These are phyloP conservation scores for Pyrenochaeta sp. DNA, from an alignment of 2,329 filamentous ascomycete genomes.

Conservation along the genomic window DNA sequence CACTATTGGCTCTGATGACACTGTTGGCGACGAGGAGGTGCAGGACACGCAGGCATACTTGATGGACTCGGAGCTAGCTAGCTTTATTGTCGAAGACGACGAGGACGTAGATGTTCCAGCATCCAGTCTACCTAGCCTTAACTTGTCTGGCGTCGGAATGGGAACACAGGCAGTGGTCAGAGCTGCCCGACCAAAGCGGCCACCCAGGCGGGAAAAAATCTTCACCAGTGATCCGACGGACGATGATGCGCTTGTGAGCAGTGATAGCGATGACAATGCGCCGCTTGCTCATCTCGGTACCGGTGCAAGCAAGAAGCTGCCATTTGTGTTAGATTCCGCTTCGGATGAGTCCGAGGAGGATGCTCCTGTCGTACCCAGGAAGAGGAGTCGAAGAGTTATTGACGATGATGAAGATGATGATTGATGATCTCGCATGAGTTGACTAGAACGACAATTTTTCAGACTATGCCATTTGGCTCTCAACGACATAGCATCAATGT, in stretches of 20 bases:
- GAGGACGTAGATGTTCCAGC: slow-evolving; percentile 41
- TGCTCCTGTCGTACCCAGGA: slow-evolving; percentile 29
- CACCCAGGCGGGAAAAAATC: slow-evolving; percentile 38
- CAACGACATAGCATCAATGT: too few species aligned
- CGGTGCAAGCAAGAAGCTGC: slow-evolving; percentile 21
- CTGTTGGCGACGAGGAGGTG: slow-evolving; percentile 45
- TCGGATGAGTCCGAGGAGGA: slow-evolving; percentile 25
- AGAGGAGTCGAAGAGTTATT: slow-evolving; percentile 39
- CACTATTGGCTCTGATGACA: slow-evolving; percentile 56
- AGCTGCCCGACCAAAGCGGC: slow-evolving; percentile 27
- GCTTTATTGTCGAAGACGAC: slow-evolving; percentile 57
- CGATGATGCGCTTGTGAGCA: slow-evolving; percentile 44
- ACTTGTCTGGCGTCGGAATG: slow-evolving; percentile 37
- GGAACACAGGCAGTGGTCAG: slow-evolving; percentile 46
- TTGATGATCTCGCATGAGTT: background rate
- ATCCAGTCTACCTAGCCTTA: slow-evolving; percentile 43
- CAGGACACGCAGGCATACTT: slow-evolving; percentile 54
- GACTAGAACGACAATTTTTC: too few species aligned
- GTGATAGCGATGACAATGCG: slow-evolving; percentile 43
- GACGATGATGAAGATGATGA: slow-evolving; percentile 46
- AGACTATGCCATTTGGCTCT: too few species aligned
- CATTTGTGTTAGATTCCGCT: slow-evolving; percentile 32
- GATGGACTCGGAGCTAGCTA: slow-evolving; percentile 55
- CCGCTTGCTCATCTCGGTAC: slow-evolving; percentile 14
- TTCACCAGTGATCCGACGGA: slow-evolving; percentile 48